phyloP scores from a whole-genome alignment of 129 eudicot species.

The Glebionis coronaria region DNA sequence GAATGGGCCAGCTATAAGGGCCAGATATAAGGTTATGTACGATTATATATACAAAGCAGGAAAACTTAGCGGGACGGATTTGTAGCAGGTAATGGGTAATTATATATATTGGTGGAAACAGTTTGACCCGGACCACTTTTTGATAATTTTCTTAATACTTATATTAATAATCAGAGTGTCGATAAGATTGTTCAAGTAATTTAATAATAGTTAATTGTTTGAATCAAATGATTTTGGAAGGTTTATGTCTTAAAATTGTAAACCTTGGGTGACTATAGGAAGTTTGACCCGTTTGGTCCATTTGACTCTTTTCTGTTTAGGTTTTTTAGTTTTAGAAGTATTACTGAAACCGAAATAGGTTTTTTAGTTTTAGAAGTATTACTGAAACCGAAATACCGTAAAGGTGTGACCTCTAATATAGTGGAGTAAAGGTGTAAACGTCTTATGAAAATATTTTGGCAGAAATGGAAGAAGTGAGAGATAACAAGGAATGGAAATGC shows the following conservation, averaged over 20 bases:
- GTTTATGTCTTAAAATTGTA: too few relatives aligned
- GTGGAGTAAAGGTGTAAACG: neutral
- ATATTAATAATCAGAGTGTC: neutral
- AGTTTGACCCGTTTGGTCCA: neutral
- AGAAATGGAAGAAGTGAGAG: slow-evolving; percentile 76
- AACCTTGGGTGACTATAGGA: too few relatives aligned
- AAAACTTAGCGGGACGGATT: neutral
- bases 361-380: neutral
- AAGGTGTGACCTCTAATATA: neutral
- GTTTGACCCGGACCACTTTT: neutral
- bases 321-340: neutral
- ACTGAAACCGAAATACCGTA: neutral
- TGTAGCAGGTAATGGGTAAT: neutral
- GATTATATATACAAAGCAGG: neutral
- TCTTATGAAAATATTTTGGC: neutral
- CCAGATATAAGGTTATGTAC: slow-evolving; percentile 5
- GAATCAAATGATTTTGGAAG: too few relatives aligned
- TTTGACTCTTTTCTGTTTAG: neutral
- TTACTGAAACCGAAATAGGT: neutral
- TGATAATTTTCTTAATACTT: neutral
- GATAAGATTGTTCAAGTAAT: neutral
- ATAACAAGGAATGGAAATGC: slow-evolving; percentile 66
- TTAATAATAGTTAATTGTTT: too few relatives aligned
- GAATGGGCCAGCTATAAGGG: too few relatives aligned
- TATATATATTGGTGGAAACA: neutral